A percentile compares a stretch with the other conserved stretches of the same genome.
Evolutionary conservation across 2,329 filamentous ascomycete genomes (phyloP).

Genomic region (Verruconis gallopava): DNA sequence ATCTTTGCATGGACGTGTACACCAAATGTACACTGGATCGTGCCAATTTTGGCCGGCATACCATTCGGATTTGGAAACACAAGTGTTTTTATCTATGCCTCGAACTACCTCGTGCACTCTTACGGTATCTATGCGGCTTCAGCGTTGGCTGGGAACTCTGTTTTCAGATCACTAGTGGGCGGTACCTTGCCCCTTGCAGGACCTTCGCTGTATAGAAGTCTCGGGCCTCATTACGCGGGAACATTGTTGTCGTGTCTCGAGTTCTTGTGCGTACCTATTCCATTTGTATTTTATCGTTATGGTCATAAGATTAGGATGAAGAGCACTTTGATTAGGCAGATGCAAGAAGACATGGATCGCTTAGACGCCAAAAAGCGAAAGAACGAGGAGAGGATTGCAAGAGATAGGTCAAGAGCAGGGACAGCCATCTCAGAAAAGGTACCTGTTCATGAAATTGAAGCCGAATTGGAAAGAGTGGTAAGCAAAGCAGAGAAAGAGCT

Average conservation of each 20-base stretch:
- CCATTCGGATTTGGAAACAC: constrained; percentile 69
- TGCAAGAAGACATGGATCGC: constrained; percentile 31
- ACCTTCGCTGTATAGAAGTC: constrained; percentile 52
- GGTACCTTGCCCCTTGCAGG: constrained; percentile 67
- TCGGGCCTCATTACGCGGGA: constrained; percentile 68
- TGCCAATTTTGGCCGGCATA: constrained; percentile 63
- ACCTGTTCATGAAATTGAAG: background rate
- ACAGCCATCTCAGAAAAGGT: background rate
- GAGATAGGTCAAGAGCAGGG: background rate
- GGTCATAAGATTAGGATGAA: constrained; percentile 43
- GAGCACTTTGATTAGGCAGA: constrained; percentile 39
- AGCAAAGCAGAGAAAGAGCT: background rate
- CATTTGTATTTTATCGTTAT: constrained; percentile 61
- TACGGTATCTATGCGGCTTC: constrained; percentile 75
- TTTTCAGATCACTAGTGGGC: constrained; percentile 60
- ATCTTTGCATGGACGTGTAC: constrained; percentile 83
- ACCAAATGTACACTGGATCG: constrained; percentile 72
- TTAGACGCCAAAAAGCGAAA: constrained; percentile 26
- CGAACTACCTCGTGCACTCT: constrained; percentile 64
- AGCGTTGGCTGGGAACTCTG: constrained; percentile 66
- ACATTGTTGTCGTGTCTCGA: constrained; percentile 64
- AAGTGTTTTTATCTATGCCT: constrained; percentile 68
- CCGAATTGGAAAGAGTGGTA: background rate
- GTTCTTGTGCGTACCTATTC: constrained; percentile 62
- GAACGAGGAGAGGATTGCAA: constrained; percentile 31